phyloP scores from a whole-genome alignment of 495 filamentous ascomycete genomes.

The Aspergillus bridgeri region DNA sequence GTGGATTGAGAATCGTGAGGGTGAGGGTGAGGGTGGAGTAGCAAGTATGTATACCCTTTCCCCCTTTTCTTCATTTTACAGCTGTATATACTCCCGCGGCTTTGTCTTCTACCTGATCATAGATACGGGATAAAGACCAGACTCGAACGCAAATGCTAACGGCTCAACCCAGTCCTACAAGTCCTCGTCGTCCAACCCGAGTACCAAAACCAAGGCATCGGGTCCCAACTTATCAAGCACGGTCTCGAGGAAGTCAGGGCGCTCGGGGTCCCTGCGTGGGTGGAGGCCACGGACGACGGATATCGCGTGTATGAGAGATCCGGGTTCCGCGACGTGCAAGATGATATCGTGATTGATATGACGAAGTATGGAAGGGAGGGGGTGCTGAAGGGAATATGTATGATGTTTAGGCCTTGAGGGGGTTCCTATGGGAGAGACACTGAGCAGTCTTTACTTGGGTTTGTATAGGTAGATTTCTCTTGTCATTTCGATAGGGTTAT shows the following conservation, averaged over 20 bases:
- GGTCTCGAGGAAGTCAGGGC: background rate
- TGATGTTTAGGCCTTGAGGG: too few species aligned
- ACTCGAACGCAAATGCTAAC: too few species aligned
- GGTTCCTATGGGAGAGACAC: too few species aligned
- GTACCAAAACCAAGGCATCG: background rate
- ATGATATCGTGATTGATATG: background rate
- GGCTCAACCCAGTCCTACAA: background rate
- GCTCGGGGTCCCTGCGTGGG: background rate
- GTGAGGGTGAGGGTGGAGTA: too few species aligned
- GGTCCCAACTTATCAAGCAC: background rate
- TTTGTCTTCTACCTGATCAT: too few species aligned
- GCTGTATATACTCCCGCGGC: too few species aligned
- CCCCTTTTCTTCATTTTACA: too few species aligned
- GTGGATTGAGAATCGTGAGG: background rate
- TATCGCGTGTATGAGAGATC: background rate
- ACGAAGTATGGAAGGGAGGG: background rate
- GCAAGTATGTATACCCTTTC: background rate
- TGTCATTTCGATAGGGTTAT: too few species aligned
- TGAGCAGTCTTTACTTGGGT: too few species aligned
- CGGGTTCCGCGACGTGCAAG: background rate
- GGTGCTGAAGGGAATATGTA: too few species aligned
- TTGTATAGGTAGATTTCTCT: too few species aligned
- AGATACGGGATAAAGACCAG: too few species aligned
- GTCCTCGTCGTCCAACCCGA: background rate
- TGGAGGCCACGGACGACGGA: background rate